Evolutionary conservation across 164 flowering plant species (phyloP).

Genomic region (Nymphaea thermarum): DNA sequence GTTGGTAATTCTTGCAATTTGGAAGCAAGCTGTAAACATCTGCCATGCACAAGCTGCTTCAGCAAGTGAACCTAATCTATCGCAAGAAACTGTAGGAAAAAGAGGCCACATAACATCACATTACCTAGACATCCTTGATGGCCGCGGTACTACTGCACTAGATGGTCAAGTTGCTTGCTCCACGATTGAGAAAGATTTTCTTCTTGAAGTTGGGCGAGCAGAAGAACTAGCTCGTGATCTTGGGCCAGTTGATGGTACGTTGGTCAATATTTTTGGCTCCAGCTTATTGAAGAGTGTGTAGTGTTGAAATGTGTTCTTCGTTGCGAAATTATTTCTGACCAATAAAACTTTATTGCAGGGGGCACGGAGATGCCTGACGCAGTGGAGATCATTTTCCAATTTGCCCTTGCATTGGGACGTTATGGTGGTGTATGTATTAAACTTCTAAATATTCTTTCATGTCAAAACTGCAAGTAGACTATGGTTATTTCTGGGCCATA

Average conservation of each 20-base stretch:
- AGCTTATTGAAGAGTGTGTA: background rate
- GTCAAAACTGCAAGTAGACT: background rate
- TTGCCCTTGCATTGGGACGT: constrained; percentile 77
- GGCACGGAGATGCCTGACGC: constrained; percentile 87
- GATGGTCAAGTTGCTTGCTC: constrained; percentile 42
- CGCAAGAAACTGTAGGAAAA: constrained; percentile 31
- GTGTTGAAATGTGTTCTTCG: background rate
- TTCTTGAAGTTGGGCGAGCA: constrained; percentile 74
- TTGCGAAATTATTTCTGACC: too few relatives aligned
- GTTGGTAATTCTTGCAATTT: constrained; percentile 85
- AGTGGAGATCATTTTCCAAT: constrained; percentile 82
- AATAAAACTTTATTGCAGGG: constrained; percentile 28
- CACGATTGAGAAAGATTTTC: constrained; percentile 68
- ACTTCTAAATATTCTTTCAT: background rate
- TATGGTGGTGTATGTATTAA: constrained; percentile 70
- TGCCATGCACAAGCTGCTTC: constrained; percentile 90
- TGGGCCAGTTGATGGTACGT: constrained; percentile 59
- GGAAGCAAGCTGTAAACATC: constrained; percentile 94
- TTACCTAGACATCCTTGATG: constrained; percentile 25
- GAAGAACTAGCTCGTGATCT: constrained; percentile 67
- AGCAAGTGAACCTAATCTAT: constrained; percentile 70
- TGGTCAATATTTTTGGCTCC: background rate
- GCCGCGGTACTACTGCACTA: constrained; percentile 17
- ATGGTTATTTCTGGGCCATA: too few relatives aligned
- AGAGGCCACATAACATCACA: constrained; percentile 28